Base-by-base conservation (phyloP, 1,284 basidiomycete genomes). In the Pseudozyma sp. region DNA sequence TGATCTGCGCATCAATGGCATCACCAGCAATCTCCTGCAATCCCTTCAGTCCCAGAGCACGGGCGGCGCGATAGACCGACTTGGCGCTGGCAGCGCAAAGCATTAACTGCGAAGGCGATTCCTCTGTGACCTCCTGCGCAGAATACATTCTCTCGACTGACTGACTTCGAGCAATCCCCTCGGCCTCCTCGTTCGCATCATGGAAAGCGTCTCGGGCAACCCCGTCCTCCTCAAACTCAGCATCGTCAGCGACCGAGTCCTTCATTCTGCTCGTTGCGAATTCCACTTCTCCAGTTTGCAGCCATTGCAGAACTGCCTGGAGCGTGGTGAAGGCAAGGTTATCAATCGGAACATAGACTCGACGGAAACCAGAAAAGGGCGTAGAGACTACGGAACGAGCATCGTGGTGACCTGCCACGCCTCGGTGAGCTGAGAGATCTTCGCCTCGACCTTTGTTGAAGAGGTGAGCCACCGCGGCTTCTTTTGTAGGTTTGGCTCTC, bases 21-120 rank as follows among this genome's bases (percentile, higher is more conserved):
- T 25, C 16, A 12, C 36, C n/a, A 3, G 73, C 68, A 25, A 71
- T 42, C 11, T 59, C 31, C 34, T 47, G 44, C 10, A 76, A 43
- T 0, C 31, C 36, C 5, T 3, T 34, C 57, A 76, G 49, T 0
- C 55, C 49, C 19, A 54, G 65, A 18, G 39, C 53, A 13, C 45
- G 42, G 2, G 73, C 73, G 0, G 60, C 57, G 2, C 57, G 52
- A 10, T 71, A 76, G 14, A 71, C 48, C n/a, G 68, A 64, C 50
- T 71, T 76, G 4, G 68, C 57, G 35, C 68, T 76, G 3, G 68
- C 40, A 10, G 42, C 45, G 5, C 47, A 31, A 6, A 31, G 25
- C 25, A 31, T 31, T 6, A 31, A 31, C 25, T 31, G 25, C 25
- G 25, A 31, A 31, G 25, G 25, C 25, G 25, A 31, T 31, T 31